phyloP scores from a whole-genome alignment of 495 filamentous ascomycete genomes.

The Penicillium salamii region DNA sequence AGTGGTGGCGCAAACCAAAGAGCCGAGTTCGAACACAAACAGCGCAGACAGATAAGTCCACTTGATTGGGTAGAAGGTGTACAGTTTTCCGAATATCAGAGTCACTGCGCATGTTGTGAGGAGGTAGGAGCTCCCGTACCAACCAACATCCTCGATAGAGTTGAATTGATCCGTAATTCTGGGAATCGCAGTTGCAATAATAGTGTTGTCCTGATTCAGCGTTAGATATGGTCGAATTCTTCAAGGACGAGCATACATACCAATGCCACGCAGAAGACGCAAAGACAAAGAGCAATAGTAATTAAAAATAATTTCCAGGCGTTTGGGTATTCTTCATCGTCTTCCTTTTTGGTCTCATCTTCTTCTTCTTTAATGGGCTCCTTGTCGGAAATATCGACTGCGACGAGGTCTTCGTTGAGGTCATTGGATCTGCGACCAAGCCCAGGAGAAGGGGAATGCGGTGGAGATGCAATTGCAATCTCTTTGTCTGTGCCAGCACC shows the following conservation, averaged over 20 bases:
- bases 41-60: constrained; percentile 70
- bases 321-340: constrained; percentile 47
- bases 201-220: constrained; percentile 60
- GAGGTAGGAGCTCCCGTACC: constrained; percentile 71
- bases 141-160: constrained; percentile 72
- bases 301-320: constrained; percentile 53
- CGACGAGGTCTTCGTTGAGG: constrained; percentile 1
- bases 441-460: background rate
- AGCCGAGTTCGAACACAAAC: constrained; percentile 80
- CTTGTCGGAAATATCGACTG: constrained; percentile 11
- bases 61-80: constrained; percentile 76
- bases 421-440: background rate
- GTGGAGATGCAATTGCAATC: background rate
- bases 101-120: constrained; percentile 72
- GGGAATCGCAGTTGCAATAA: constrained; percentile 82
- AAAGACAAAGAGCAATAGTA: constrained; percentile 57
- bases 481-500: constrained; percentile 13
- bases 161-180: constrained; percentile 79
- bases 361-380: constrained; percentile 11
- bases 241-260: constrained; percentile 31
- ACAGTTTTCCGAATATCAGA: constrained; percentile 73
- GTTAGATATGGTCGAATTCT: background rate
- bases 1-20: constrained; percentile 75
- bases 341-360: constrained; percentile 9
- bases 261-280: constrained; percentile 64